Evolutionary conservation across 2,329 filamentous ascomycete genomes (phyloP).

Genomic region (Fusarium dimerum): DNA sequence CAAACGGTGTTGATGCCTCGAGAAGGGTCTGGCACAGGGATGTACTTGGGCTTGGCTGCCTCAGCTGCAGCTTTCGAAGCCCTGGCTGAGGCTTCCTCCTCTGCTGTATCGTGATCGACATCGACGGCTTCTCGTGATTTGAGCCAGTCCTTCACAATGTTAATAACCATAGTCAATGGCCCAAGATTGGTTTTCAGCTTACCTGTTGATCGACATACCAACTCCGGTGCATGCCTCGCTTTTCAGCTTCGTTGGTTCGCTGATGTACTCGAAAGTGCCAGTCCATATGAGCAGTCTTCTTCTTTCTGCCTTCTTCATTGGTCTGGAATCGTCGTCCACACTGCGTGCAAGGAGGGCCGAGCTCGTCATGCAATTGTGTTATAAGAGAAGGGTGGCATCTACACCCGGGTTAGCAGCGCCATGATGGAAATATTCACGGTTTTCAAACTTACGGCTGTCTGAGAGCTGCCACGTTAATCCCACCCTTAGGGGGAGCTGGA

Average conservation of each 20-base stretch:
- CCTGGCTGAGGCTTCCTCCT: constrained; percentile 35
- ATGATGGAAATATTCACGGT: no score
- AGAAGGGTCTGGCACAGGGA: constrained; percentile 80
- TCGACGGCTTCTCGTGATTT: constrained; percentile 80
- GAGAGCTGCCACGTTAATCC: constrained; percentile 67
- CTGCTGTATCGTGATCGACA: constrained; percentile 47
- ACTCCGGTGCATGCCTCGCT: constrained; percentile 84
- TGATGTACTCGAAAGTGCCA: constrained; percentile 98
- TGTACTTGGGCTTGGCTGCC: constrained; percentile 63
- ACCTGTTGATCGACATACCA: constrained; percentile 93
- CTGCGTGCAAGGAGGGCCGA: constrained; percentile 85
- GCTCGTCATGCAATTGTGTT: constrained; percentile 73
- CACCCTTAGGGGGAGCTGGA: constrained; percentile 50
- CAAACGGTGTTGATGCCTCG: constrained; percentile 76
- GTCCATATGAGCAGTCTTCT: constrained; percentile 91
- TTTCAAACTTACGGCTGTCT: constrained; percentile 70
- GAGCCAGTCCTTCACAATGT: constrained; percentile 75
- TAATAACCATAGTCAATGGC: constrained; percentile 16
- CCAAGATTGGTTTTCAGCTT: constrained; percentile 34
- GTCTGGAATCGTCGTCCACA: constrained; percentile 85
- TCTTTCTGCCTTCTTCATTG: constrained; percentile 75
- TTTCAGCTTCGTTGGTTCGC: constrained; percentile 81
- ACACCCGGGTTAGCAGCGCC: constrained; percentile 1
- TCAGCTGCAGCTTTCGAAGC: constrained; percentile 38
- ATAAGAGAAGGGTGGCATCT: constrained; percentile 77